Evolutionary conservation across 1,284 basidiomycete genomes (phyloP).

Genomic region (Ustilago tritici): DNA sequence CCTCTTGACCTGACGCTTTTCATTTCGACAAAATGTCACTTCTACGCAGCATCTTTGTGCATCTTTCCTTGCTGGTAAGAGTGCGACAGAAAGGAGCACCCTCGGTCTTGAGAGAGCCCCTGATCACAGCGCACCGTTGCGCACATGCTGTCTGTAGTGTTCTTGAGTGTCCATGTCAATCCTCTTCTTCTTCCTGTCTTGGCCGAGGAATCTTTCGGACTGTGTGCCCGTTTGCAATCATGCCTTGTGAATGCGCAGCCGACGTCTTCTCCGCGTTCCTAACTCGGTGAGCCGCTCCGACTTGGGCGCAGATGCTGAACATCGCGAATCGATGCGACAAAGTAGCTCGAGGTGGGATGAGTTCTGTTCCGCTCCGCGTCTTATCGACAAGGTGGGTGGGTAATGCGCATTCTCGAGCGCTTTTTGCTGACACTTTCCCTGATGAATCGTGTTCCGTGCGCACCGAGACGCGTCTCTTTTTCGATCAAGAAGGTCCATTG

Average conservation of each 20-base stretch:
- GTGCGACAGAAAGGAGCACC: background rate
- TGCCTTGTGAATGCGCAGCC: slow-evolving; percentile 1
- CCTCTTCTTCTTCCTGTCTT: background rate
- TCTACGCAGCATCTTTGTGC: slow-evolving; percentile 1
- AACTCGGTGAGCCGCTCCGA: background rate
- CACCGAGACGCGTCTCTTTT: slow-evolving; percentile 2
- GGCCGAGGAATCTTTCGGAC: background rate
- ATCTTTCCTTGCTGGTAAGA: background rate
- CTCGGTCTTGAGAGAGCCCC: background rate
- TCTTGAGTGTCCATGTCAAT: background rate
- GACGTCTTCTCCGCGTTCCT: slow-evolving; percentile 4
- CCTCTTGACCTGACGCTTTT: background rate
- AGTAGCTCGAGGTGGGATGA: background rate
- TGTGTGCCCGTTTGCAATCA: background rate
- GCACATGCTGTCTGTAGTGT: background rate
- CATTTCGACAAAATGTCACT: background rate
- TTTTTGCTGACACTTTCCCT: background rate
- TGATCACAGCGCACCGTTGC: background rate
- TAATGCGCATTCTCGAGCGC: background rate
- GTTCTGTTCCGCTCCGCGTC: too few relatives aligned
- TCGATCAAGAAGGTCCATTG: background rate
- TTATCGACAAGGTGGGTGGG: too few relatives aligned
- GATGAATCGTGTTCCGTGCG: slow-evolving; percentile 6
- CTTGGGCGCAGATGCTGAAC: background rate
- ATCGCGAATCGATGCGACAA: background rate